A percentile compares a stretch with the other conserved stretches of the same genome.
These are phyloP conservation scores for Pilatotrama ljubarskyi DNA, from an alignment of 768 basidiomycete genomes.

Conservation along the genomic window DNA sequence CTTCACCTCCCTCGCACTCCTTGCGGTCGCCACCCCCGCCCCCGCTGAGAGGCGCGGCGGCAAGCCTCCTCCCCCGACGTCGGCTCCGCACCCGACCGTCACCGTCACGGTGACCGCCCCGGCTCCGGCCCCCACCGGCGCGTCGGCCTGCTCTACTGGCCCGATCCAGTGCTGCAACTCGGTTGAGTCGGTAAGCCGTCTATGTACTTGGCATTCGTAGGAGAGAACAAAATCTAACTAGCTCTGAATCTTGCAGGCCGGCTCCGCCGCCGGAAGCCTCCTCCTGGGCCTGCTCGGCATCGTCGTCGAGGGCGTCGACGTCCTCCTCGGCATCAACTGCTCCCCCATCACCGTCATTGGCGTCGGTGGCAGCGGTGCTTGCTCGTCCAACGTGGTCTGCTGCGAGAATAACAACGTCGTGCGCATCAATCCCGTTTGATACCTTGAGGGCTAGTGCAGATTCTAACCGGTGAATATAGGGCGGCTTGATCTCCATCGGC, in stretches of 20 bases:
- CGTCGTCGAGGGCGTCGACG: constrained; percentile 2
- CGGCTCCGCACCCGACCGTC: constrained; percentile 1
- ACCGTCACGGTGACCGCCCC: constrained; percentile 18
- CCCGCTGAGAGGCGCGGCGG: constrained; percentile 8
- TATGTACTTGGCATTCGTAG: background rate
- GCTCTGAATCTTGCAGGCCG: background rate
- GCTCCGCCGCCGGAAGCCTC: background rate
- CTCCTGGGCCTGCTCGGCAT: constrained; percentile 13
- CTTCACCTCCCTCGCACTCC: constrained; percentile 15
- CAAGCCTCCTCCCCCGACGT: too few species aligned
- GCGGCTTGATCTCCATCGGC: constrained; percentile 21
- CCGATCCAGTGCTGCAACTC: constrained; percentile 14
- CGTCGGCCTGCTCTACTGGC: constrained; percentile 11
- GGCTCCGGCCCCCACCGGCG: background rate
- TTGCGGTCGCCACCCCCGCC: constrained; percentile 19
- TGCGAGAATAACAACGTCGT: constrained; percentile 18
- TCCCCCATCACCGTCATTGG: constrained; percentile 16
- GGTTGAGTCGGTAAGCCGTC: background rate
- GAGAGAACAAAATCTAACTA: background rate
- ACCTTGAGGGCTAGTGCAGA: too few species aligned
- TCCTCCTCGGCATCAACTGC: constrained; percentile 10
- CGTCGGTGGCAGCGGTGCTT: background rate
- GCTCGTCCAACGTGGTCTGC: constrained; percentile 10
- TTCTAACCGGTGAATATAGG: too few species aligned
- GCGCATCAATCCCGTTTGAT: background rate